Conservation (phyloP, 352 stramenopile genomes). For the Phytophthora pseudosyringae region DNA sequence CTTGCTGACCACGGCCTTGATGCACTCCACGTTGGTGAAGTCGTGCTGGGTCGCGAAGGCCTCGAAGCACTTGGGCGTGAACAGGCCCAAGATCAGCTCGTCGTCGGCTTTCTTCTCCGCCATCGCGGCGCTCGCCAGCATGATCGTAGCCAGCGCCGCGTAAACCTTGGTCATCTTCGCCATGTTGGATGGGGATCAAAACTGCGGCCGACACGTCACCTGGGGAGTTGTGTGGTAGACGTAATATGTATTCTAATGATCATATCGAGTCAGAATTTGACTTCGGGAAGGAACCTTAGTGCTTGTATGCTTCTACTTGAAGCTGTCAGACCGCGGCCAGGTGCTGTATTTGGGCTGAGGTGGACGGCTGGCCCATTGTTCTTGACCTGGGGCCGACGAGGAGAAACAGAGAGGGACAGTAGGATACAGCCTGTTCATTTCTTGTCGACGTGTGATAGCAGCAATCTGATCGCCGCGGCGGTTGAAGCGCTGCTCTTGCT, state of each 20-base stretch:
- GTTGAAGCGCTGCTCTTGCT: not conserved
- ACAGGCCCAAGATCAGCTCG: conserved; percentile 73
- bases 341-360: too few species aligned
- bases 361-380: too few species aligned
- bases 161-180: conserved; percentile 24
- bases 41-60: conserved; percentile 83
- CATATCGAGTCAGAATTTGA: not conserved
- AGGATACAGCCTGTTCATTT: too few species aligned
- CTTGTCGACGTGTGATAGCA: too few species aligned
- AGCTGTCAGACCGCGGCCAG: not conserved
- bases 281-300: not conserved
- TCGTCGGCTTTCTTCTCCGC: conserved; percentile 29
- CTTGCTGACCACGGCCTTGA: conserved; percentile 89
- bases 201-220: too few species aligned
- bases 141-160: conserved; percentile 14
- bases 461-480: not conserved
- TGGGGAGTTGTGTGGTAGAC: not conserved
- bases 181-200: conserved; percentile 1
- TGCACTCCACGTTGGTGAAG: conserved; percentile 82
- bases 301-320: conserved; percentile 25
- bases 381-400: too few species aligned
- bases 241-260: conserved; percentile 5
- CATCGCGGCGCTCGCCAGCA: conserved; percentile 15
- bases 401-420: too few species aligned
- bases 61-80: conserved; percentile 82